Evolutionary conservation across 805 yeast species (phyloP).

Genomic region (Candida saitoana): DNA sequence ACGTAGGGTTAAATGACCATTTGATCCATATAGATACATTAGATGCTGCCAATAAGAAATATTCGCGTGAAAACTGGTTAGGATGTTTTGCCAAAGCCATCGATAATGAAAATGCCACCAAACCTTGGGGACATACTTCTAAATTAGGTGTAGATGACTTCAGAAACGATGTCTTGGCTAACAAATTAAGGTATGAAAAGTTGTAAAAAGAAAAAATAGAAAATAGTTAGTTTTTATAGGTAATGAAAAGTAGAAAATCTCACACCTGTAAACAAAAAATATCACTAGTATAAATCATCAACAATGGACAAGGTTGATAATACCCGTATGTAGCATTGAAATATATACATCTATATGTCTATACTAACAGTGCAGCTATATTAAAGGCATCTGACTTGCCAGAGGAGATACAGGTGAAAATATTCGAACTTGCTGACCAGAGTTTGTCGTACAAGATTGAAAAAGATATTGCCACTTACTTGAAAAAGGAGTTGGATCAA

Average conservation of each 20-base stretch:
- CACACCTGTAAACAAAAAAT: too few relatives aligned
- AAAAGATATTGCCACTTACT: slow-evolving; percentile 60
- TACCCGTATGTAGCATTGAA: neutral
- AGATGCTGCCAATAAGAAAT: slow-evolving; percentile 21
- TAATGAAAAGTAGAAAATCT: too few relatives aligned
- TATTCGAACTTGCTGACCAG: slow-evolving; percentile 44
- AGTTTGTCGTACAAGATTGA: slow-evolving; percentile 46
- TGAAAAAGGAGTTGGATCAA: slow-evolving; percentile 66
- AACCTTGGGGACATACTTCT: slow-evolving; percentile 37
- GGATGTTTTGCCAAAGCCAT: slow-evolving; percentile 28
- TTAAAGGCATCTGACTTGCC: slow-evolving; percentile 44
- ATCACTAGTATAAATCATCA: too few relatives aligned
- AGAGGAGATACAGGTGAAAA: slow-evolving; percentile 49
- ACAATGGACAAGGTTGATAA: neutral
- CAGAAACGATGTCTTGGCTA: slow-evolving; percentile 23
- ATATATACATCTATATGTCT: neutral
- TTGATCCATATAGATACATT: slow-evolving; percentile 26
- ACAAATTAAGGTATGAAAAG: slow-evolving; percentile 20
- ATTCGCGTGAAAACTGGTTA: slow-evolving; percentile 26
- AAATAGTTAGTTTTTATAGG: neutral
- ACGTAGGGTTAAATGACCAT: slow-evolving; percentile 25
- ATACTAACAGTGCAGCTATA: slow-evolving; percentile 28
- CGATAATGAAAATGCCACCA: slow-evolving; percentile 24
- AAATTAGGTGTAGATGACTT: slow-evolving; percentile 27
- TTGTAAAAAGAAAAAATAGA: neutral